Base-by-base conservation (phyloP, 106 monocot species). In the Triglochin maritima region DNA sequence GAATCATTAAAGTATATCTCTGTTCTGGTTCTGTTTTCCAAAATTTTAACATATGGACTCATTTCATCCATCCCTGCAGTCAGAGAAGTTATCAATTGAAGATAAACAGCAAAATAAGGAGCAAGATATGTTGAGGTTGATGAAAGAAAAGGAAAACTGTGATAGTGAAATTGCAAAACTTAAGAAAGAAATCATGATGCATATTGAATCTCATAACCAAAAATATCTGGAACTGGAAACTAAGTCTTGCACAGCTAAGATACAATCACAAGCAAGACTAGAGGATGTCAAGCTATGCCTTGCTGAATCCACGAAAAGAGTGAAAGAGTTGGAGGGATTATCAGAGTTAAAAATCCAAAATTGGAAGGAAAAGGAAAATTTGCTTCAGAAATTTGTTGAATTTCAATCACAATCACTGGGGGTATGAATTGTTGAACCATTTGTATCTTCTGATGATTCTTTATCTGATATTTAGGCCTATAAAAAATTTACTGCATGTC, bases 121-220 rank as follows among this genome's bases (percentile, higher is more conserved):
- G 56, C 77, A 86, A 74, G 88, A 88, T 54, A 16, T 88, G 6
- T 44, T 57, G 45, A 83, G 62, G 64, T 62, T 92, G 50, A 68
- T 77, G 15, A 88, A 79, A 64, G 96, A 92, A 17, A 98, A 86
- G 62, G 88, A 98, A 62, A 75, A 76, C 69, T 74, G 75, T 48
- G 88, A 88, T 0, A 57, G 42, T 29, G 79, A 66, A 41, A 86
- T 92, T 70, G 62, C 82, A 74, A 74, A 82, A 56, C 79, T 91
- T 50, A 83, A 84, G 63, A 78, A 83, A 67, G 82, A 81, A 54
- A 62, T 91, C 43, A 78, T 86, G 55, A 65, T 62, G 7, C 81
- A 68, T 17, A 81, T 61, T 51, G 83, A 73, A 43, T 65, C 81
- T 68, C 77, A 88, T 79, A 76, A 87, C 69, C 60, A 77, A 46